phyloP scores from a whole-genome alignment of 495 filamentous ascomycete species.

The Polyplosphaeria fusca region DNA sequence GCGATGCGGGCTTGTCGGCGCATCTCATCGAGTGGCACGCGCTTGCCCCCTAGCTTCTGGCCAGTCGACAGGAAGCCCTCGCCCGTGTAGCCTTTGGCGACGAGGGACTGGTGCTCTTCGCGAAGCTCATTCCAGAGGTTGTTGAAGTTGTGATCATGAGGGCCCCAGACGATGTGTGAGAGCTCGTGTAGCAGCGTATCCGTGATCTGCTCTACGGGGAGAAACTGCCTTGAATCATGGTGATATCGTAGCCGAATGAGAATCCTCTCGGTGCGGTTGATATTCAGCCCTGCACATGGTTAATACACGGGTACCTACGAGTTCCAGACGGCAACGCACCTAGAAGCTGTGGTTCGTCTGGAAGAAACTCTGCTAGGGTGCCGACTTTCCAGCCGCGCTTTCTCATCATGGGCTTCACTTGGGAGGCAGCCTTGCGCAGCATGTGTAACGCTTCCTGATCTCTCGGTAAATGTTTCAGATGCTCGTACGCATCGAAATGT shows the following conservation, averaged over 20 bases:
- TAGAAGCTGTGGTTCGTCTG: conserved; percentile 67
- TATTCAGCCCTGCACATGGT: conserved; percentile 62
- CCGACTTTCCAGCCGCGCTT: conserved; percentile 77
- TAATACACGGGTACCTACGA: neutral
- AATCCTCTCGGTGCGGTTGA: conserved; percentile 72
- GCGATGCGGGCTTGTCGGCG: conserved; percentile 69
- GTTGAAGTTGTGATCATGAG: conserved; percentile 80
- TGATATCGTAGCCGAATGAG: conserved; percentile 79
- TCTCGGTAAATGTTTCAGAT: conserved; percentile 68
- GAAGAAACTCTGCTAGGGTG: conserved; percentile 81
- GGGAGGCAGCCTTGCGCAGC: conserved; percentile 76
- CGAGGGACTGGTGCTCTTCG: conserved; percentile 73
- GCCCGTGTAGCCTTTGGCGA: conserved; percentile 81
- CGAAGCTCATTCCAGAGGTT: conserved; percentile 83
- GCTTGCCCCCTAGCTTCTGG: conserved; percentile 64
- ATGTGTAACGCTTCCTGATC: conserved; percentile 77
- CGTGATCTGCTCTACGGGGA: conserved; percentile 72
- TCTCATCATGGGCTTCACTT: conserved; percentile 95
- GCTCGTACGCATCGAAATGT: conserved; percentile 71
- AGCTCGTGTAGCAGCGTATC: conserved; percentile 97
- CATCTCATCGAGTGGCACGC: conserved; percentile 70
- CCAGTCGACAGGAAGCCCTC: conserved; percentile 83
- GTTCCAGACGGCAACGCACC: conserved; percentile 46
- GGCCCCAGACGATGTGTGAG: conserved; percentile 78
- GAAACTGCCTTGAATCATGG: conserved; percentile 70